Base-by-base conservation (phyloP, 2,329 filamentous ascomycete species). In the Pseudogymnoascus sp. region DNA sequence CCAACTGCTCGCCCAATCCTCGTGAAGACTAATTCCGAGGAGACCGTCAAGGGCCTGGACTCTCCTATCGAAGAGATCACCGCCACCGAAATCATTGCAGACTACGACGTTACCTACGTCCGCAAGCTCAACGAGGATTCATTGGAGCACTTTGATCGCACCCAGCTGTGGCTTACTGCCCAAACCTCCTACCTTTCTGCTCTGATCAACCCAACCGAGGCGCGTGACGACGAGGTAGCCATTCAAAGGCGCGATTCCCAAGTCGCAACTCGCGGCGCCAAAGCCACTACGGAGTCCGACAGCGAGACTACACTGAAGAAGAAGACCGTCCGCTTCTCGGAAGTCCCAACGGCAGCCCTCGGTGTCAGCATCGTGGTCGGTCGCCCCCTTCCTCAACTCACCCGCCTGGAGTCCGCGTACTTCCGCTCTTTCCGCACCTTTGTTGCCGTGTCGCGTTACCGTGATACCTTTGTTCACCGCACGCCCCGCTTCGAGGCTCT, bases 401-500 rank as follows among this genome's bases (percentile, higher is more conserved):
- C 81, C 75, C 80, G 79, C 63, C 79, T 84, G 71, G 90, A 95
- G 71, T 88, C 89, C 3, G 89, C 93, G 4, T 97, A 96, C 76
- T 93, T 92, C 77, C 88, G 90, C 65, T 91, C 91, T 8, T 97
- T 96, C 74, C 87, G 91, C 68, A 86, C 89, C 71, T 83, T 90
- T 68, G 78, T 87, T 53, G 82, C 89, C 64, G 84, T 84, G 33
- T 85, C 85, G 12, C 85, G 84, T 63, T 80, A 81, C 61, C 79
- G 81, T 16, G 95, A 98, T 74, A 86, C 88, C 8, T 96, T 96
- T 72, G 84, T 96, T 62, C 90, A 96, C 74, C 89, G 91, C 43
- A 86, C 91, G 63, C 84, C 90, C 24, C 89, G 95, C 59, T 96
- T 93, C 65, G 93, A 98, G 73, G 91, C 91, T 24, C 81, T 97